These are phyloP conservation scores for Rehmannia glutinosa DNA, from an alignment of 257 asterid species.

Conservation along the genomic window DNA sequence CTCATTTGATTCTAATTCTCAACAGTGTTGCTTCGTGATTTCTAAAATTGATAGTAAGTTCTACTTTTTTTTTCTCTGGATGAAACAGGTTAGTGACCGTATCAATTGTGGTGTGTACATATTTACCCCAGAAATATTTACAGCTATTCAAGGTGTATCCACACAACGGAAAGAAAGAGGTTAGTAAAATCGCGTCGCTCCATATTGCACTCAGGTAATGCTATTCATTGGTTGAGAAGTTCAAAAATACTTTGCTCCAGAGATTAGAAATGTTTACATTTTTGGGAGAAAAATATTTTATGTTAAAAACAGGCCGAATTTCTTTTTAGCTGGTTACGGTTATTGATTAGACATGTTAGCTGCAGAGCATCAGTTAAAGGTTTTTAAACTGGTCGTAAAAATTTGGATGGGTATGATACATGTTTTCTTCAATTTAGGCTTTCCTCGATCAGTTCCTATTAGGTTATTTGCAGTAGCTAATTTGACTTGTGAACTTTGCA, in stretches of 20 bases:
- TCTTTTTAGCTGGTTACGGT: background rate
- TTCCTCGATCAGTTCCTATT: no score
- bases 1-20: no score
- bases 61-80: background rate
- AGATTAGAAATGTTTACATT: background rate
- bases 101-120: constrained; percentile 73
- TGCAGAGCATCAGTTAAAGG: no score
- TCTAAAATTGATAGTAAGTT: background rate
- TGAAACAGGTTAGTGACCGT: constrained; percentile 64
- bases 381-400: no score
- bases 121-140: constrained; percentile 67
- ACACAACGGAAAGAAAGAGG: constrained; percentile 72
- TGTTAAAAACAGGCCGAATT: no score
- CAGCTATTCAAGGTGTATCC: constrained; percentile 68
- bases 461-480: no score
- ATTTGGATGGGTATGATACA: no score
- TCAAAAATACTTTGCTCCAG: background rate
- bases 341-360: no score
- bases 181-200: constrained; percentile 26
- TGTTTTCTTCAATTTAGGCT: no score
- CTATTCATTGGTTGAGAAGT: background rate
- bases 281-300: no score
- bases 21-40: background rate
- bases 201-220: no score
- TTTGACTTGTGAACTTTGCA: no score